These are phyloP conservation scores for Helicocarpus griseus DNA, from an alignment of 2,329 filamentous ascomycete species.

Conservation along the genomic window DNA sequence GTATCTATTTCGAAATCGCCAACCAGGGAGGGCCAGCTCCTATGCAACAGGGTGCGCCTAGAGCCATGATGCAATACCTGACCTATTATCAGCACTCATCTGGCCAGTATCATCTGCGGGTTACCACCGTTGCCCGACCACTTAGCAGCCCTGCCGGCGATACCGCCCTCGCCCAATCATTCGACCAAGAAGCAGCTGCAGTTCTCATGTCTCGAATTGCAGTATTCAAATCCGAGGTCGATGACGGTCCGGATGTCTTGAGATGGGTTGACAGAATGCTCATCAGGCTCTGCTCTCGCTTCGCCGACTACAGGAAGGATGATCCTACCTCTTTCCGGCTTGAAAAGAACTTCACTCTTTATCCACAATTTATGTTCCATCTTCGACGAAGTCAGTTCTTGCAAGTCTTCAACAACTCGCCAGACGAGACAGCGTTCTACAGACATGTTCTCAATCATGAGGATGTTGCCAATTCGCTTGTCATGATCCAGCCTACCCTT, in stretches of 20 bases:
- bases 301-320: constrained; percentile 96
- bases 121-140: constrained; percentile 86
- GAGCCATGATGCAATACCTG: constrained; percentile 95
- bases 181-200: constrained; percentile 94
- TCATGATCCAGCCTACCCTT: constrained; percentile 98
- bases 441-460: constrained; percentile 95
- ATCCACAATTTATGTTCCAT: constrained; percentile 99
- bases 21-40: constrained; percentile 79
- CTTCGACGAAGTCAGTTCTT: constrained; percentile 92
- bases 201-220: constrained; percentile 99
- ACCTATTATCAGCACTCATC: constrained; percentile 98
- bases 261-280: constrained; percentile 99
- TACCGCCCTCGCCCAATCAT: constrained; percentile 88
- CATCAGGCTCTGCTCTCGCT: constrained; percentile 88
- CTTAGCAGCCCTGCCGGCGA: constrained; percentile 90
- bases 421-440: constrained; percentile 98
- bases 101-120: constrained; percentile 88
- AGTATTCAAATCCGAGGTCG: constrained; percentile 96
- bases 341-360: constrained; percentile 98
- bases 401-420: constrained; percentile 98
- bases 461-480: constrained; percentile 88
- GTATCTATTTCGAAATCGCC: constrained; percentile 95
- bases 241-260: constrained; percentile 95
- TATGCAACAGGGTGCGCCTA: constrained; percentile 77
- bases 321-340: constrained; percentile 93